Evolutionary conservation across 345 rosid genomes (phyloP), one percentile per base, ranked within the genome.

Genomic region (Syzygium jambos): DNA sequence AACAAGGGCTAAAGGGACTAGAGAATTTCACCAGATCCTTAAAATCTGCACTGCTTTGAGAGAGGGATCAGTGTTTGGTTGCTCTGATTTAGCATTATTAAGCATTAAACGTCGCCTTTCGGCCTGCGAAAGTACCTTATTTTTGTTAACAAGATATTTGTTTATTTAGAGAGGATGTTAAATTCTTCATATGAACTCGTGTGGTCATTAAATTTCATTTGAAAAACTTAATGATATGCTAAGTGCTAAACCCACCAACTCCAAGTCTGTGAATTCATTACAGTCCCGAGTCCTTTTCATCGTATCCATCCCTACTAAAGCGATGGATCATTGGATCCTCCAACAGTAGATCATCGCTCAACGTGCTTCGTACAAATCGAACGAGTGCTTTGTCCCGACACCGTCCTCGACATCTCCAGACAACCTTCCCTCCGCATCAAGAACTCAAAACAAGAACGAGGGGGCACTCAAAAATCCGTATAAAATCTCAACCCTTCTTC

Each of bases 1-100:
- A 94, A 59, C 93, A 95, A 90, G 99, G 96, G 87, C 88, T 96
- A 34, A 91, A 91, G 89, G 94, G 92, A 91, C 93, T 96, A 0
- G 95, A 93, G 89, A 91, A 16, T 41, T 94, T 91, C 87, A 90
- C 97, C 73, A 94, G 92, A 90, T 93, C 99, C 51, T 89, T 95
- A 41, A 95, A 90, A 89, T 90, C 96, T 68, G 98, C 96, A 5
- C 93, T 95, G 73, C 86, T 89, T 73, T 93, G 91, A 94, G 85
- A 25, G 19, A 49, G 6, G 43, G 38, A 16, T 27, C 43, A 11
- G 13, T 30, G 14, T 61, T 61, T 61, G 68, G 68, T n/a, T 61
- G 73, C 73, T 61, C 73, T n/a, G 73, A n/a, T 61, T 29, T 61
- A n/a, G 73, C 73, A n/a, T 61, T 3, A 61, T 61, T 61, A 61